Base-by-base conservation (phyloP, 768 basidiomycete genomes). In the Cystobasidium ongulense region DNA sequence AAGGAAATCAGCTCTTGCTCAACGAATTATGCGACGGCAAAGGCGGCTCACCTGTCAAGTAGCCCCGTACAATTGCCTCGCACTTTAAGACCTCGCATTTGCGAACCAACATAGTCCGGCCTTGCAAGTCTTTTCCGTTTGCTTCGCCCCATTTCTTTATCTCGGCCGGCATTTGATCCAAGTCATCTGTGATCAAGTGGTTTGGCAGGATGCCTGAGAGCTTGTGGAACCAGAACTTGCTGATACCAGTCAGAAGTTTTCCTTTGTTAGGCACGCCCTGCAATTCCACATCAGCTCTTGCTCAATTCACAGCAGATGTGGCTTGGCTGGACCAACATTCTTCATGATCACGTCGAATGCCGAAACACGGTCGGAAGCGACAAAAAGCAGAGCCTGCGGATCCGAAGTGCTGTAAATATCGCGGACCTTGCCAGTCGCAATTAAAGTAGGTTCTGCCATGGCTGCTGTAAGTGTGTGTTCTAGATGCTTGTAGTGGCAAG, bases 221-320 rank as follows among this genome's bases (percentile, higher is more conserved):
- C 81, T 89, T 89, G 65, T 88, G 82, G 82, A 98, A 99, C 95
- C 95, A 99, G 84, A 94, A 97, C 65, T 90, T 84, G 21, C 96
- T 98, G 75, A 97, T 87, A 72, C 88, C 84, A 8, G 93, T 96
- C 59, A 99, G 84, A 38, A 96, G 85, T 78, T 87, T 88, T 70
- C 96, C 95, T 80, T 99, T 99, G 75, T 88, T 87, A 18, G 95
- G 93, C 75, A 99, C 92, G 7, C 92, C 94, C 95, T 99, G 78
- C 4, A 25, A 35, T 27, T 8, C 4, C 21, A 29, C 35, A 27
- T 63, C 33, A 43, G n/a, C 25, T 27, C 46, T 23, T 29, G 25
- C 27, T 38, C 27, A 43, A 15, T 27, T 46, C 15, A 23, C 31
- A n/a, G n/a, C n/a, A n/a, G n/a, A n/a, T n/a, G n/a, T n/a, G 57